Evolutionary conservation across 1,139 yeast species (phyloP).

Genomic region (Petasospora fabianii): DNA sequence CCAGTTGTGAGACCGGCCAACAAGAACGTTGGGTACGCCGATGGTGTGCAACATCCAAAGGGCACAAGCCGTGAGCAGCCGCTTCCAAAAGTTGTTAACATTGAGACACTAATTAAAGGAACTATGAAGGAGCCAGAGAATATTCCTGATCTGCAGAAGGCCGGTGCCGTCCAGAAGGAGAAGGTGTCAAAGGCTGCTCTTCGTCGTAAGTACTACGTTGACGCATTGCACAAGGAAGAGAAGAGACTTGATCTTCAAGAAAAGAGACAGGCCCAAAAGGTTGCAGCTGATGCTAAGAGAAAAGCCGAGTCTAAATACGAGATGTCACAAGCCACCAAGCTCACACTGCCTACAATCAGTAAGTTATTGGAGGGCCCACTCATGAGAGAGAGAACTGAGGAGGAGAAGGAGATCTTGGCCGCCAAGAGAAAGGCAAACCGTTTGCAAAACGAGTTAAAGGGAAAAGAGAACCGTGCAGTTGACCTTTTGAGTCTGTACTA

Average conservation of each 20-base stretch:
- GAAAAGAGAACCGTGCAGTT: constrained; percentile 46
- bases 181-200: constrained; percentile 57
- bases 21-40: constrained; percentile 65
- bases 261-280: constrained; percentile 29
- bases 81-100: constrained; percentile 52
- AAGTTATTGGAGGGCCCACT: constrained; percentile 63
- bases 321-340: constrained; percentile 49
- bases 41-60: constrained; percentile 68
- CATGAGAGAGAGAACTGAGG: constrained; percentile 67
- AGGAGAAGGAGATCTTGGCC: constrained; percentile 49
- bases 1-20: constrained; percentile 49
- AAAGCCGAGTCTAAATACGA: constrained; percentile 29
- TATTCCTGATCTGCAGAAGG: constrained; percentile 30
- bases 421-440: constrained; percentile 55
- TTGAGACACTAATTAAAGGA: constrained; percentile 50
- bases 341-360: constrained; percentile 81
- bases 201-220: constrained; percentile 68
- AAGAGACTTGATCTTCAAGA: constrained; percentile 40
- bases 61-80: constrained; percentile 57
- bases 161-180: constrained; percentile 50
- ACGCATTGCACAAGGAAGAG: constrained; percentile 63
- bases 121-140: constrained; percentile 42
- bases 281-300: constrained; percentile 32
- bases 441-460: constrained; percentile 39
- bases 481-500: constrained; percentile 69